Evolutionary conservation across 306 rosid genomes (phyloP).

Genomic region (Albizia julibrissin): DNA sequence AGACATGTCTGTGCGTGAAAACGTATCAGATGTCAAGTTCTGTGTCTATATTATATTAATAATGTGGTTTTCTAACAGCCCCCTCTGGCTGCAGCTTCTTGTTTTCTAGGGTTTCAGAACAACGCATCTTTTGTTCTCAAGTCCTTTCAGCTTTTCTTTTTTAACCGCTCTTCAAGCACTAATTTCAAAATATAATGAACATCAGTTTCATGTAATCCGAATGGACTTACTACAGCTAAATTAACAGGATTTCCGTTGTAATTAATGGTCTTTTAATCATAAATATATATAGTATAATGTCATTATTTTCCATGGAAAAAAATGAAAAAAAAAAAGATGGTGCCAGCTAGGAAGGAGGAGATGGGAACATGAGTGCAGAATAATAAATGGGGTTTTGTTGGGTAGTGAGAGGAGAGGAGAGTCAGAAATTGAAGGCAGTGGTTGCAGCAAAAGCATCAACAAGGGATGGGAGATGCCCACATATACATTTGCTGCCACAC

Average conservation of each 20-base stretch:
- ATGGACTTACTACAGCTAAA: constrained; percentile 32
- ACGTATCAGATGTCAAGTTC: constrained; percentile 42
- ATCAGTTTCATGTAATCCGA: constrained; percentile 37
- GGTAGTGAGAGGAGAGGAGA: constrained; percentile 30
- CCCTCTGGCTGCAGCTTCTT: constrained; percentile 9
- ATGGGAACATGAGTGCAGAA: constrained; percentile 19
- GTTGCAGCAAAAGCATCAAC: constrained; percentile 30
- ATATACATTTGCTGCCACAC: constrained; percentile 44
- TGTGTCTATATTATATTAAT: constrained; percentile 13
- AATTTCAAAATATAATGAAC: neutral
- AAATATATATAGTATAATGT: neutral
- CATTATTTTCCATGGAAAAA: neutral
- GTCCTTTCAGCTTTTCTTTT: constrained; percentile 27
- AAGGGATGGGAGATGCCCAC: constrained; percentile 22
- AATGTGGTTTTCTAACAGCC: neutral
- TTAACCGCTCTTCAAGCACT: constrained; percentile 19
- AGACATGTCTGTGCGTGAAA: constrained; percentile 28
- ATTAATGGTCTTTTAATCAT: neutral
- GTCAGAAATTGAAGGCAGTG: constrained; percentile 32
- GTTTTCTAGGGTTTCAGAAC: constrained; percentile 36
- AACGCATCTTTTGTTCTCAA: constrained; percentile 20
- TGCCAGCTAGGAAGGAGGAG: constrained; percentile 29
- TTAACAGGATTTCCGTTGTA: neutral
- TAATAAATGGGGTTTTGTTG: constrained; percentile 38
- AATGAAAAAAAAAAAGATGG: no score